Evolutionary conservation across 2,329 filamentous ascomycete genomes (phyloP).

Genomic region (Tympanopsis confertula): DNA sequence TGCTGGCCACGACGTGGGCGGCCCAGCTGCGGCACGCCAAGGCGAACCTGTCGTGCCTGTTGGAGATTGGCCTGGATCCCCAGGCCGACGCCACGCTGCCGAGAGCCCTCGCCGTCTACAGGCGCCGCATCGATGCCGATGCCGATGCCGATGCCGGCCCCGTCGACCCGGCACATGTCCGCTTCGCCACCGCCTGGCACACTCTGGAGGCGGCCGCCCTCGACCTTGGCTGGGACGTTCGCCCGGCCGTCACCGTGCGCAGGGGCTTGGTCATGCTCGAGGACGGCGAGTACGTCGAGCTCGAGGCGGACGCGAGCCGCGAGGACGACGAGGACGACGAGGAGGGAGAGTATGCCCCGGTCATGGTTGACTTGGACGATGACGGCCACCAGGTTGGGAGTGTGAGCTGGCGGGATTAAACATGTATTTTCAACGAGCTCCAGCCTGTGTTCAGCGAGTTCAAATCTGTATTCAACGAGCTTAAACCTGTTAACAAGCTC

Average conservation of each 20-base stretch:
- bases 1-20: constrained; percentile 36
- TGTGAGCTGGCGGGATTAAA: too few species aligned
- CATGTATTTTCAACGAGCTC: too few species aligned
- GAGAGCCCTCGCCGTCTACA: constrained; percentile 39
- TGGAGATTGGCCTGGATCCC: constrained; percentile 22
- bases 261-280: constrained; percentile 36
- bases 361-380: constrained; percentile 39
- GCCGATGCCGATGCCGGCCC: constrained; percentile 21
- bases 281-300: constrained; percentile 35
- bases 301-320: constrained; percentile 35
- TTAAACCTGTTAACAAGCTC: too few species aligned
- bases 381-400: too few species aligned
- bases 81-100: constrained; percentile 22
- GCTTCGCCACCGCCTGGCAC: constrained; percentile 28
- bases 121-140: constrained; percentile 35
- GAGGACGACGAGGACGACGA: constrained; percentile 34
- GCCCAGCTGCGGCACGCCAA: constrained; percentile 43
- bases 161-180: constrained; percentile 28
- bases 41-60: constrained; percentile 31
- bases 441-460: constrained; percentile 38
- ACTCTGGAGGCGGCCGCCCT: constrained; percentile 34
- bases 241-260: constrained; percentile 30
- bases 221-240: constrained; percentile 42
- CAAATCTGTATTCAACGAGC: too few species aligned
- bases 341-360: constrained; percentile 39